These are phyloP conservation scores for Mesembryanthemum crystallinum DNA, from an alignment of 148 eudicot genomes.

Conservation along the genomic window DNA sequence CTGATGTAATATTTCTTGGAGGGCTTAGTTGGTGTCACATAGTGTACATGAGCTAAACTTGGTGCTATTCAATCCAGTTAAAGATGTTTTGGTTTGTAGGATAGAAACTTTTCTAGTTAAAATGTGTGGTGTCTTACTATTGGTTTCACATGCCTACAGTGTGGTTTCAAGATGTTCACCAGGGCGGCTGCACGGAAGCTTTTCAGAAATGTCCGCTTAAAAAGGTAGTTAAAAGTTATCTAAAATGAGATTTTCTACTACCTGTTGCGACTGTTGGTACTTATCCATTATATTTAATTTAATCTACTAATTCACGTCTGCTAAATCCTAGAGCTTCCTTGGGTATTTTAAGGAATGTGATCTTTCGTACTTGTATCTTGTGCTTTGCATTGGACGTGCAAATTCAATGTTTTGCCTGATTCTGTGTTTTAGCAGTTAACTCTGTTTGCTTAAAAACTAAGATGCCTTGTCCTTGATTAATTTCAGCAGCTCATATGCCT, in stretches of 20 bases:
- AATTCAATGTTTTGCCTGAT: no score
- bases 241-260: background rate
- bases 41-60: no score
- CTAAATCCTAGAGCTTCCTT: background rate
- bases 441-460: no score
- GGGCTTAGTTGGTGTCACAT: no score
- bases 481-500: background rate
- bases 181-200: conserved; percentile 90
- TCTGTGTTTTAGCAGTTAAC: no score
- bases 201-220: conserved; percentile 77
- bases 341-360: background rate
- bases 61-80: no score
- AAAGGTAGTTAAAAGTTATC: conserved; percentile 45
- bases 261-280: no score
- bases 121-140: background rate
- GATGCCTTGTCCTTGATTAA: no score
- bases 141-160: conserved; percentile 47
- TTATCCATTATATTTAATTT: background rate
- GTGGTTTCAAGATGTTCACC: conserved; percentile 99
- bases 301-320: background rate
- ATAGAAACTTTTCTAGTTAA: background rate
- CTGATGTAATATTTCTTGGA: no score
- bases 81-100: no score
- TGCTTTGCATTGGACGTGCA: background rate
- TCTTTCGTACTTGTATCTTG: background rate